phyloP scores from a whole-genome alignment of 805 yeast species.

The Yarrowia osloensis region DNA sequence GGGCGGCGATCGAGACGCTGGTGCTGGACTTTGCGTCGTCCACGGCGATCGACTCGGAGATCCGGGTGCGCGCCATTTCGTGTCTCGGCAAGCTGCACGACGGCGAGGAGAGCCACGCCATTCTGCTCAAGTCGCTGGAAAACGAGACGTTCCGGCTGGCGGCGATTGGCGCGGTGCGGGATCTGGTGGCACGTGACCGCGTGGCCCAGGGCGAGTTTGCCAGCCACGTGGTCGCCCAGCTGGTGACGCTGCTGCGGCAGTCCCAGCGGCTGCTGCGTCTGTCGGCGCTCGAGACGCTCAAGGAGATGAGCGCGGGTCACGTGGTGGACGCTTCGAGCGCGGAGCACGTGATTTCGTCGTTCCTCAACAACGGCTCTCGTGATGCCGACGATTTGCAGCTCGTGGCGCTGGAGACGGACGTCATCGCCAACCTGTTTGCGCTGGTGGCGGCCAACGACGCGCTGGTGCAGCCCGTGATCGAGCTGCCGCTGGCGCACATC shows the following conservation, averaged over 20 bases:
- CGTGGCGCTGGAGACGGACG: slow-evolving; percentile 17
- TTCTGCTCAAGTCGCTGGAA: slow-evolving; percentile 35
- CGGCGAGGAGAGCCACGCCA: not conserved
- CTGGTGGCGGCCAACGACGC: not conserved
- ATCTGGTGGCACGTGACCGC: slow-evolving; percentile 26
- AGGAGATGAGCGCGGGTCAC: slow-evolving; percentile 7
- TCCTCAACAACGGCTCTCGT: not conserved
- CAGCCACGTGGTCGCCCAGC: slow-evolving; percentile 32
- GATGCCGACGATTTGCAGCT: slow-evolving; percentile 9
- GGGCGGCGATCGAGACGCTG: slow-evolving; percentile 37
- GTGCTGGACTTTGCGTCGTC: slow-evolving; percentile 44
- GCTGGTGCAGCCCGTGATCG: slow-evolving; percentile 1
- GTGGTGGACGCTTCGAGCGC: slow-evolving; percentile 19
- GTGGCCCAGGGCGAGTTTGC: slow-evolving; percentile 37
- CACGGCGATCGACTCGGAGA: slow-evolving; percentile 44
- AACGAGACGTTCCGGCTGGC: slow-evolving; percentile 45
- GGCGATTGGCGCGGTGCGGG: slow-evolving; percentile 42
- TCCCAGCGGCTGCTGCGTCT: slow-evolving; percentile 37
- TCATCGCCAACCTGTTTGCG: slow-evolving; percentile 9
- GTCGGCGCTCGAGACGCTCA: slow-evolving; percentile 36
- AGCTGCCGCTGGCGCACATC: not conserved
- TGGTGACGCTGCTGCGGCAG: slow-evolving; percentile 35
- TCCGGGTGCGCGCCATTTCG: slow-evolving; percentile 45
- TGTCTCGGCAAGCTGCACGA: slow-evolving; percentile 39
- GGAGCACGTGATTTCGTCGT: slow-evolving; percentile 9